Evolutionary conservation across 148 eudicot species (phyloP), one percentile per base, ranked within the genome.

Genomic region (Cornus kousa): DNA sequence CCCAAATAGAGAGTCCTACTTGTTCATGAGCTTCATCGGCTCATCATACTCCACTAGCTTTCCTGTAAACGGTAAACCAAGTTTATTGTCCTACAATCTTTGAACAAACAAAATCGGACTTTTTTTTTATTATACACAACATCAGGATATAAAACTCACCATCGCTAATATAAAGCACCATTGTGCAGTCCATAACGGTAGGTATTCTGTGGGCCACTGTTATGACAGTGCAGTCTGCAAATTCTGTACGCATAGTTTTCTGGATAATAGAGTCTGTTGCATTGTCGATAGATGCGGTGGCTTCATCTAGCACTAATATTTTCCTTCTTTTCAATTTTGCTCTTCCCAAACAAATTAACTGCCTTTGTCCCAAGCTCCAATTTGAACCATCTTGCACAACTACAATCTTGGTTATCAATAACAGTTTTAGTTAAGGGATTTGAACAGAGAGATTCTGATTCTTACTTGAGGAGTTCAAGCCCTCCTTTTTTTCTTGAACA

Each of bases 351-450:
- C 93, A 90, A 53, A 88, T 85, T 55, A 90, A 69, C 17, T 90
- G 91, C 23, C 91, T 40, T 46, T 88, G 91, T 77, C 93, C 93
- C 91, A 88, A 82, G 85, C 93, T 88, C 91, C 89, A 90, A 70
- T 90, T 90, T 65, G 86, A 88, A 72, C 93, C 93, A 64, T 90
- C 93, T 78, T 90, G 83, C 62, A 76, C 77, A 75, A 90, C 93
- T 90, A 80, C 32, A 53, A 40, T 9, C 55, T 14, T 7, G 13
- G 11, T 37, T n/a, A 67, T 67, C 17, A 50, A 33, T 72, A 76
- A 75, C 17, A 3, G 68, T 22, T 22, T 67, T 7, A 65, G n/a
- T 24, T 59, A 35, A 76, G 13, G 39, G 4, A 7, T 1, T 46
- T 40, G 10, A 39, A 43, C 14, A 13, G 0, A 28, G 4, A 6